Percentiles rank a stretch among this genome's conserved stretches.
Conservation (phyloP, 139 green algal species). For the Closterium sp. region DNA sequence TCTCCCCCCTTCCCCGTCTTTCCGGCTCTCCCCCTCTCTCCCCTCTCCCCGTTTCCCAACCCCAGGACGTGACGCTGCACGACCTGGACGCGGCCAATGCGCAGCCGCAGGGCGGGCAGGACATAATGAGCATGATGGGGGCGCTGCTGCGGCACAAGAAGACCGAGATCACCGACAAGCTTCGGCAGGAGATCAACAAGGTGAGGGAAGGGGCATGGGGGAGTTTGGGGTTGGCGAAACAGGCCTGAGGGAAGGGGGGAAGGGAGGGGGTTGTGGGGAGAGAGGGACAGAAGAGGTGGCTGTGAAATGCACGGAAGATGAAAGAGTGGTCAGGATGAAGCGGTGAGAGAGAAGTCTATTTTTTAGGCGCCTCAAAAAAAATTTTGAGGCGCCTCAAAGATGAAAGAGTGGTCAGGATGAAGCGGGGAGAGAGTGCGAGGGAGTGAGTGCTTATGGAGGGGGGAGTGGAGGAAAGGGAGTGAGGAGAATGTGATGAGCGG, state of each 20-base stretch:
- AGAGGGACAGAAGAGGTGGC: no score
- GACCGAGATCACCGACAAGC: conserved; percentile 99
- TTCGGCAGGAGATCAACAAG: conserved; percentile 97
- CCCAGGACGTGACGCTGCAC: conserved; percentile 97
- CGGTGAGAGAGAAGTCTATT: background rate
- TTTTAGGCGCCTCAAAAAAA: background rate
- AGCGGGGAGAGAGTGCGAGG: background rate
- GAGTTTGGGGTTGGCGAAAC: no score
- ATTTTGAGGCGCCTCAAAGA: no score
- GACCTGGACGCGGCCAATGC: conserved; percentile 97
- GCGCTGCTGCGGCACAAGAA: conserved; percentile 97
- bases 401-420: no score
- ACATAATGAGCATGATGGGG: conserved; percentile 95
- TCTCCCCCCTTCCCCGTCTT: background rate
- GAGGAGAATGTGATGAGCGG: background rate
- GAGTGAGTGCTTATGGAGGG: background rate
- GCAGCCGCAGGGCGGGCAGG: conserved; percentile 80
- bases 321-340: background rate
- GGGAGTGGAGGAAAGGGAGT: background rate
- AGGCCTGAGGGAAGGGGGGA: no score
- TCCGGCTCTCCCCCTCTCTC: background rate
- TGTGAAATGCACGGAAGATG: background rate
- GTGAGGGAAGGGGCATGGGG: background rate
- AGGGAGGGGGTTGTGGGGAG: no score
- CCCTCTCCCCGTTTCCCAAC: background rate